Conservation (phyloP, 495 filamentous ascomycete species). For the Penicillium salamii region DNA sequence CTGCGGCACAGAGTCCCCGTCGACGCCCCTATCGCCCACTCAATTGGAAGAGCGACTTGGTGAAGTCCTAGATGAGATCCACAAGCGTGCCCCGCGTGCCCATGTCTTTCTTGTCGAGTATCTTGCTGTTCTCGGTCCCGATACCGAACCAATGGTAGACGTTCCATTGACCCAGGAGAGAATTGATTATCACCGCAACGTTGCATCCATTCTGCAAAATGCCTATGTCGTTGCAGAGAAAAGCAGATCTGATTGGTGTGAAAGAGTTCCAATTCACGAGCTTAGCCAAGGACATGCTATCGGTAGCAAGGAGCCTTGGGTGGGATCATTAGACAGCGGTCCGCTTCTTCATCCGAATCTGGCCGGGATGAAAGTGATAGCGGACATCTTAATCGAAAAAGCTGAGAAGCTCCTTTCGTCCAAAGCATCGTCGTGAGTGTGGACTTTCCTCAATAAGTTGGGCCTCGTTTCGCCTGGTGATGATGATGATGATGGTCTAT, state of each 20-base stretch:
- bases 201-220: slow-evolving; percentile 26
- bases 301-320: slow-evolving; percentile 36
- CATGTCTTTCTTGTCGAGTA: slow-evolving; percentile 43
- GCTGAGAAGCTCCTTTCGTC: neutral
- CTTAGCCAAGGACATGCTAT: slow-evolving; percentile 33
- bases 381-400: slow-evolving; percentile 19
- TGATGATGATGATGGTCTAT: neutral
- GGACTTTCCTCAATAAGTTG: neutral
- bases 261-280: slow-evolving; percentile 18
- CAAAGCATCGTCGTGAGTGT: neutral
- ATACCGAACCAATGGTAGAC: slow-evolving; percentile 28
- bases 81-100: slow-evolving; percentile 32
- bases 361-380: slow-evolving; percentile 33
- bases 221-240: slow-evolving; percentile 27
- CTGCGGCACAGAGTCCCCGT: slow-evolving; percentile 5
- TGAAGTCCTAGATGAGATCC: slow-evolving; percentile 35
- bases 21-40: slow-evolving; percentile 14
- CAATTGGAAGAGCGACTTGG: slow-evolving; percentile 28
- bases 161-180: slow-evolving; percentile 33
- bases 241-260: slow-evolving; percentile 28
- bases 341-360: slow-evolving; percentile 32
- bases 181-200: slow-evolving; percentile 27
- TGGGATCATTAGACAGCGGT: slow-evolving; percentile 28
- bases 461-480: neutral
- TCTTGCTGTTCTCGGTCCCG: slow-evolving; percentile 36